Conservation (phyloP, 2,329 filamentous ascomycete species). For the Aureobasidium lini region DNA sequence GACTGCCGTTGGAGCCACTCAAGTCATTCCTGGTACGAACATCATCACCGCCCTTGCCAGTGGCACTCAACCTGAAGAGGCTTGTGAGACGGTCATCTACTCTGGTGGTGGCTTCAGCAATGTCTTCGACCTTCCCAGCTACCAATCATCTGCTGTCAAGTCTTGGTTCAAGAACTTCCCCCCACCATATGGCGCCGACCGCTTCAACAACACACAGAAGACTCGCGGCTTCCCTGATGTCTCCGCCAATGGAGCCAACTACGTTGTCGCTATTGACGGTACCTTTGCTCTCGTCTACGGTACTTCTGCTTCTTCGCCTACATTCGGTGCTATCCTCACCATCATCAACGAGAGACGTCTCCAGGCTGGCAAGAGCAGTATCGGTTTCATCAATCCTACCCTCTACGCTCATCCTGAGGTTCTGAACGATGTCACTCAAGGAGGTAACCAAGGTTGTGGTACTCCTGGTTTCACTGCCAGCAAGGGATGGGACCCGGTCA, state of each 20-base stretch:
- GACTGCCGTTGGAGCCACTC: constrained; percentile 47
- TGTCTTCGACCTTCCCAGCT: constrained; percentile 40
- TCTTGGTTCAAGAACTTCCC: constrained; percentile 35
- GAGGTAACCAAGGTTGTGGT: constrained; percentile 34
- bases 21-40: constrained; percentile 35
- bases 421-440: constrained; percentile 34
- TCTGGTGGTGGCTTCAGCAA: constrained; percentile 44
- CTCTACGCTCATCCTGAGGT: constrained; percentile 37
- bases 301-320: constrained; percentile 45
- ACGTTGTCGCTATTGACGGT: constrained; percentile 35
- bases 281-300: constrained; percentile 39
- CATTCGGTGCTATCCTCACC: constrained; percentile 42
- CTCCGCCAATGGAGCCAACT: constrained; percentile 19
- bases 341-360: constrained; percentile 37
- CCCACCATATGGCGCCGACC: constrained; percentile 36
- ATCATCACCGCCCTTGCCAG: constrained; percentile 25
- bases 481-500: constrained; percentile 31
- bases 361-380: constrained; percentile 29
- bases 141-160: constrained; percentile 38
- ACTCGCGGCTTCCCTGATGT: constrained; percentile 43
- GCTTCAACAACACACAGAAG: constrained; percentile 41
- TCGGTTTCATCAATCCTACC: constrained; percentile 37
- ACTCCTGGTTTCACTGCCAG: constrained; percentile 25
- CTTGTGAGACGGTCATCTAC: constrained; percentile 41
- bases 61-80: constrained; percentile 32